Evolutionary conservation across 345 rosid genomes (phyloP).

Genomic region (Passiflora organensis): DNA sequence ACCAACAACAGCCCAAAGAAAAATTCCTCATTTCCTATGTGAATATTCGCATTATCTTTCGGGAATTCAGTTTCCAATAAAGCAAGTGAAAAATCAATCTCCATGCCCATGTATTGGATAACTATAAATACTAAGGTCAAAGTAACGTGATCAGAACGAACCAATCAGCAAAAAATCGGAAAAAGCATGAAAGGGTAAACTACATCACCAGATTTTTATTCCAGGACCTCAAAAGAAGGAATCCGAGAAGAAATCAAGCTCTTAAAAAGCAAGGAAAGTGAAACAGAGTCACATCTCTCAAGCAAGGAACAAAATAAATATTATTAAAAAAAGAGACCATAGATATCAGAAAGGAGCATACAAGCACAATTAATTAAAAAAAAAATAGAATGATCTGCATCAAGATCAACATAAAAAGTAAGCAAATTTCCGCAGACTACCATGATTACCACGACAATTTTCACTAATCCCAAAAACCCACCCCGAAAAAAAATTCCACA

Average conservation of each 20-base stretch:
- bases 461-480: not conserved
- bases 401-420: not conserved
- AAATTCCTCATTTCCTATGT: not conserved
- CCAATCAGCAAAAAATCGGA: constrained; percentile 19
- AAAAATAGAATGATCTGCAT: not conserved
- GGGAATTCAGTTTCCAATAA: not conserved
- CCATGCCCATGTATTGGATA: not conserved
- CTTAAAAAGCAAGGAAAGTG: constrained; percentile 17
- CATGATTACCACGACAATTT: not conserved
- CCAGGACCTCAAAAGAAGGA: constrained; percentile 11
- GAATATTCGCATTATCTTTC: not conserved
- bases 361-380: not conserved
- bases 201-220: not conserved
- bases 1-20: too few relatives aligned
- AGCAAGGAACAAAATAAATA: constrained; percentile 7
- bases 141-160: constrained; percentile 2
- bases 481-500: not conserved
- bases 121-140: not conserved
- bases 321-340: not conserved
- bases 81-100: not conserved
- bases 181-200: constrained; percentile 12
- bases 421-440: not conserved
- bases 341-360: not conserved
- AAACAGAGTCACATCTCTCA: constrained; percentile 6
- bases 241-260: constrained; percentile 24